phyloP scores from a whole-genome alignment of 1,284 basidiomycete species.

The Neolentinus lepideus region DNA sequence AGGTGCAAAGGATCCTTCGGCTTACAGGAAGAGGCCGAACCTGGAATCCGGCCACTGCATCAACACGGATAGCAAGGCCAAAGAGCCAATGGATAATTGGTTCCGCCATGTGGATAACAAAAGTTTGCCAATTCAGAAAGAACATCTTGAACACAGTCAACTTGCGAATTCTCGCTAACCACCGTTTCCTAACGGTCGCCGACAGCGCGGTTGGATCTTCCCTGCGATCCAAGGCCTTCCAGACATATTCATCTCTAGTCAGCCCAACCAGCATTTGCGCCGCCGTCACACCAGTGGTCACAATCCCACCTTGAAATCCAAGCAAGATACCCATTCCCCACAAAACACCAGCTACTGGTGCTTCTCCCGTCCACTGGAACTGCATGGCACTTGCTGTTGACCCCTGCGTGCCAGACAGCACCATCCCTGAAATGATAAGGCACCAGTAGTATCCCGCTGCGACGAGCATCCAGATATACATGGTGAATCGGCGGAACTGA shows the following conservation, averaged over 20 bases:
- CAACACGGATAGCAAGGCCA: slow-evolving; percentile 8
- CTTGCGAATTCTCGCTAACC: no score
- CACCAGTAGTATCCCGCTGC: slow-evolving; percentile 8
- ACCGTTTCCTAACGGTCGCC: no score
- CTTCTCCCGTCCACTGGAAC: slow-evolving; percentile 7
- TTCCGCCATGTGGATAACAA: slow-evolving; percentile 4
- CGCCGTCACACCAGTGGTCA: slow-evolving; percentile 7
- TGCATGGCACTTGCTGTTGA: slow-evolving; percentile 3
- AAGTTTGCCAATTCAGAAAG: slow-evolving; percentile 2
- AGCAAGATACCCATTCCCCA: slow-evolving; percentile 7
- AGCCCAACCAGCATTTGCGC: slow-evolving; percentile 2
- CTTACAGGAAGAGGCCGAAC: slow-evolving; percentile 1
- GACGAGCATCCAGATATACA: slow-evolving; percentile 6
- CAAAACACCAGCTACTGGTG: slow-evolving; percentile 3
- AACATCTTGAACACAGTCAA: neutral
- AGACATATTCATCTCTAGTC: slow-evolving; percentile 6
- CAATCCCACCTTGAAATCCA: slow-evolving; percentile 9
- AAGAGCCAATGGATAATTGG: slow-evolving; percentile 11
- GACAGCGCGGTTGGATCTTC: slow-evolving; percentile 4
- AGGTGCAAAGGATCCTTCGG: neutral
- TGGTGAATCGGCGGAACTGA: slow-evolving; percentile 4
- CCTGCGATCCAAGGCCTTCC: slow-evolving; percentile 6
- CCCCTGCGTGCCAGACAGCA: slow-evolving; percentile 7
- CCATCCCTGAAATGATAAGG: slow-evolving; percentile 7
- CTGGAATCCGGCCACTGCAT: slow-evolving; percentile 6